Base-by-base conservation (phyloP, 768 basidiomycete species). In the Piloderma croceum region DNA sequence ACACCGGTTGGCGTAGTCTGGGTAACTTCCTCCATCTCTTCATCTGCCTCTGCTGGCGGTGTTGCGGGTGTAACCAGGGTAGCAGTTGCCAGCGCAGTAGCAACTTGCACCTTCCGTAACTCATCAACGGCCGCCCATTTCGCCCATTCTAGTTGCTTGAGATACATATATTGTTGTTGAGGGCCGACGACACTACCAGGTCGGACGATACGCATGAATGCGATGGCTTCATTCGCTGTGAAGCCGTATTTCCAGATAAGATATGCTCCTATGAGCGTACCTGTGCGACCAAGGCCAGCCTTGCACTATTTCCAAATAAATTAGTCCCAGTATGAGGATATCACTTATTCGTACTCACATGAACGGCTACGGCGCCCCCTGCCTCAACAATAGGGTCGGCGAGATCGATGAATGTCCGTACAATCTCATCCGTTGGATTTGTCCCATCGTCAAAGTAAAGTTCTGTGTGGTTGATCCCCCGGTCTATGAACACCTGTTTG, bases 161-260 rank as follows among this genome's bases (percentile, higher is more conserved):
- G 77, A 57, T 93, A 92, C 77, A 96, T 81, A 58, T 89, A 96
- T 59, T 96, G 91, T 57, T 91, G 90, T 49, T 91, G 89, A 15
- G 89, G 89, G 10, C 90, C 90, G 37, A 93, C 90, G 32, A 92
- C 90, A 42, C 83, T 85, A 5, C 92, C 94, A 2, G 96, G 96
- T 33, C 96, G 81, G 41, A 96, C 82, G 50, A 99, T 90, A 15
- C 96, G 84, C 96, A 98, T 98, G 63, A 93, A 97, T 0, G 86
- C 96, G 42, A 98, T 98, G 5, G 86, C 96, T 64, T 98, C 90
- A 37, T 82, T 77, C 2, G 94, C 94, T 13, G 92, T 90, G 59
- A 99, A 99, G 17, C 89, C 90, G 53, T 97, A 94, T 63, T 97
- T 97, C 88, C 96, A 99, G 46, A 96, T 89, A 41, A 99, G 75